phyloP scores from a whole-genome alignment of 2,329 filamentous ascomycete genomes.

The Aspergillus sp. region DNA sequence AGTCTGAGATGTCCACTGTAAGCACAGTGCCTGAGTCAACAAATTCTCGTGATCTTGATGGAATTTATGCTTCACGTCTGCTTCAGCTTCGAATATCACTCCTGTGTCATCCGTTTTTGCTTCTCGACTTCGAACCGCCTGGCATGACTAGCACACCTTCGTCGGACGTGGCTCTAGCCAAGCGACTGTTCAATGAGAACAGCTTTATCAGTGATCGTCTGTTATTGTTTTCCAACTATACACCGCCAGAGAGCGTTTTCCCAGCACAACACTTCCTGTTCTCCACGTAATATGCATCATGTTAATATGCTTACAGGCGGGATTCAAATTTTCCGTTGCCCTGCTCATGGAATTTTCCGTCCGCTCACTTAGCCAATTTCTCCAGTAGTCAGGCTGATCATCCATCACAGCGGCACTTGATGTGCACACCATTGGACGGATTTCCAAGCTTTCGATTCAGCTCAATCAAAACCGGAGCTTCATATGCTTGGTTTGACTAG shows the following conservation, averaged over 20 bases:
- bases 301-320: conserved; percentile 17
- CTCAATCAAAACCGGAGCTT: background rate
- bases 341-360: conserved; percentile 22
- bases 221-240: background rate
- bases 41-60: background rate
- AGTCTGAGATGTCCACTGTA: background rate
- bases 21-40: background rate
- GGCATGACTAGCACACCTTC: background rate
- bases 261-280: background rate
- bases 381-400: conserved; percentile 2
- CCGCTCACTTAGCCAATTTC: conserved; percentile 3
- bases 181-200: background rate
- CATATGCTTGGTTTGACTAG: conserved; percentile 9
- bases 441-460: background rate
- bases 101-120: background rate
- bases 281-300: background rate
- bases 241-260: background rate
- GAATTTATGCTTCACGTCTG: background rate
- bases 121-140: background rate
- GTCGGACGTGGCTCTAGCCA: background rate
- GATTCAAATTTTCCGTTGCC: conserved; percentile 21
- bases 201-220: background rate
- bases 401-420: background rate
- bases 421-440: conserved; percentile 4
- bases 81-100: background rate